Conservation (phyloP, 1,284 basidiomycete species). For the Phellopilus nigrolimitatus region DNA sequence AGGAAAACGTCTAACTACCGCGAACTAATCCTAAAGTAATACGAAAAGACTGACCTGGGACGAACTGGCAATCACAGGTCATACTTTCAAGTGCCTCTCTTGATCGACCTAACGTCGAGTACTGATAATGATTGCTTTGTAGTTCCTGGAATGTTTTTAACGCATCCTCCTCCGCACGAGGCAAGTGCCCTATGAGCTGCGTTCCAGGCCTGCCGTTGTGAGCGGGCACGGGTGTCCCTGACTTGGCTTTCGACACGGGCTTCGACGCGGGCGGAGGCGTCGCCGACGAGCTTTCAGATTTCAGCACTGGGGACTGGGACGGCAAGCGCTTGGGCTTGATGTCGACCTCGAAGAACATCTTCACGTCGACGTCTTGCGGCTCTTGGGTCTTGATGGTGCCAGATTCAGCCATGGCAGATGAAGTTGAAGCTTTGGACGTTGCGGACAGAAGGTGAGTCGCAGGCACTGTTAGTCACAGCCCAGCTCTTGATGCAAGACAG, state of each 20-base stretch:
- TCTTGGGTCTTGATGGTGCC: not conserved
- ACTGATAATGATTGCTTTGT: constrained; percentile 81
- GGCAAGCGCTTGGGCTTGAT: constrained; percentile 10
- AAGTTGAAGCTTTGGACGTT: not conserved
- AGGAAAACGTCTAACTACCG: constrained; percentile 17
- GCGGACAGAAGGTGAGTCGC: not conserved
- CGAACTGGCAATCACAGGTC: constrained; percentile 87
- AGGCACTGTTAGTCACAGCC: not conserved
- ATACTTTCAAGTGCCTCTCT: constrained; percentile 88
- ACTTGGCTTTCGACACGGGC: constrained; percentile 19
- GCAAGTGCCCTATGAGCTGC: constrained; percentile 76
- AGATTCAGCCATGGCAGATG: constrained; percentile 4
- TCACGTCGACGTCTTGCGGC: constrained; percentile 2
- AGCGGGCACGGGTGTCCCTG: constrained; percentile 23
- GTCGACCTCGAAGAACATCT: not conserved
- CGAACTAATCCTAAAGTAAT: constrained; percentile 23
- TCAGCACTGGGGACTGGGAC: constrained; percentile 5
- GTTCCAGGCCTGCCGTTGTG: constrained; percentile 31
- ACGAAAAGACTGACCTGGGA: constrained; percentile 60
- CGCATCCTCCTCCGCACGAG: constrained; percentile 71
- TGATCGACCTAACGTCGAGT: constrained; percentile 80
- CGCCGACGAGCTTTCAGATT: constrained; percentile 4
- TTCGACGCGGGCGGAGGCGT: constrained; percentile 19
- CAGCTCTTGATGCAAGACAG: not conserved
- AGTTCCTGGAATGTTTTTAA: constrained; percentile 74